These are phyloP conservation scores for Phellinidium pouzarii DNA, from an alignment of 1,284 basidiomycete genomes.

Conservation along the genomic window DNA sequence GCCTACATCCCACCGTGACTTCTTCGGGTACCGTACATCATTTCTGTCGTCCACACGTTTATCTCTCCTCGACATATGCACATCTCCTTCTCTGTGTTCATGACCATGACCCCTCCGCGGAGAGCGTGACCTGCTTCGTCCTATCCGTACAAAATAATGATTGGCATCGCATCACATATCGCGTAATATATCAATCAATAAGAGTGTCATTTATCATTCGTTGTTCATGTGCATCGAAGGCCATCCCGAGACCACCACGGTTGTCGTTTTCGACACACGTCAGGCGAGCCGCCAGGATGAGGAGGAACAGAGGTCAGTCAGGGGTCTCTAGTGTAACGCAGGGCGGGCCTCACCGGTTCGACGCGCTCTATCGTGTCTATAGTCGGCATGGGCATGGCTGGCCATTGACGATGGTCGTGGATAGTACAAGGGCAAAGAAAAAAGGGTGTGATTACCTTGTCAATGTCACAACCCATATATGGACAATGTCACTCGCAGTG, in stretches of 20 bases:
- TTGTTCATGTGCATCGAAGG: background rate
- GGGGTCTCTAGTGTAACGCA: background rate
- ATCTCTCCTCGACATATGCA: background rate
- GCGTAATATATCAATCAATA: background rate
- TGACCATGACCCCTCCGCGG: background rate
- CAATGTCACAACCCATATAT: background rate
- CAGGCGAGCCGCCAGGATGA: conserved; percentile 13
- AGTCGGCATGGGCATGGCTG: background rate
- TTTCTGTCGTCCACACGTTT: background rate
- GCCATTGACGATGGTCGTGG: background rate
- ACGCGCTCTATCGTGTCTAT: background rate
- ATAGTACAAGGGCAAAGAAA: background rate
- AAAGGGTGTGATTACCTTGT: background rate
- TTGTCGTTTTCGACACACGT: background rate
- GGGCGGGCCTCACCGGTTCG: conserved; percentile 8
- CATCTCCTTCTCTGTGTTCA: background rate
- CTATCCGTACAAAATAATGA: background rate
- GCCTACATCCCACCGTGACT: conserved; percentile 13
- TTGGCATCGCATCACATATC: background rate
- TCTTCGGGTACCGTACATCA: background rate
- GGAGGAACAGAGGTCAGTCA: conserved; percentile 9
- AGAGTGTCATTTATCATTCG: background rate
- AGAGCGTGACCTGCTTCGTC: conserved; percentile 9
- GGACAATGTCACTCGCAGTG: background rate
- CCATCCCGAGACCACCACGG: conserved; percentile 10